Evolutionary conservation across 2,329 filamentous ascomycete genomes (phyloP).

Genomic region (Cytospora paraplurivora): DNA sequence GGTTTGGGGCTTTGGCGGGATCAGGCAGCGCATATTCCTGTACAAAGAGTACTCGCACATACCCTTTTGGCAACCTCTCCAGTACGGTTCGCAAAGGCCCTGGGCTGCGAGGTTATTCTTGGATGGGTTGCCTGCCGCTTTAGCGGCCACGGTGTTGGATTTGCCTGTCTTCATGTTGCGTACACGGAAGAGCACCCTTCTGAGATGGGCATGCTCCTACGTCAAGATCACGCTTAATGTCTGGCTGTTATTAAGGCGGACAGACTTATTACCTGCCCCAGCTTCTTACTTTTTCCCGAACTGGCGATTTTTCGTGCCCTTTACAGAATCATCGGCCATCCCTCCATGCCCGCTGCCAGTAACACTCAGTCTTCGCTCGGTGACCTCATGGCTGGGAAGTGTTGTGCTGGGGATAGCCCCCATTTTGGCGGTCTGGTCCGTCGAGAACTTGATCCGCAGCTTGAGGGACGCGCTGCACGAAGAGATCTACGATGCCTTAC

Average conservation of each 20-base stretch:
- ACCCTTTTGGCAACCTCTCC: constrained; percentile 50
- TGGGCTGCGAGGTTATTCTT: constrained; percentile 40
- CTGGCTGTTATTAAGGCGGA: constrained; percentile 54
- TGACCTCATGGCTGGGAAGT: constrained; percentile 48
- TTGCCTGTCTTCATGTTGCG: constrained; percentile 10
- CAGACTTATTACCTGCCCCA: constrained; percentile 48
- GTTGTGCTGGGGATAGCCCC: constrained; percentile 49
- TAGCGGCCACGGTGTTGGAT: constrained; percentile 36
- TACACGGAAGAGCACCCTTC: constrained; percentile 15
- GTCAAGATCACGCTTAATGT: constrained; percentile 54
- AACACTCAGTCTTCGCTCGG: constrained; percentile 41
- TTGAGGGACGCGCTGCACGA: constrained; percentile 30
- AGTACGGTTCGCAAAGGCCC: constrained; percentile 39
- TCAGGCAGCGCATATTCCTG: constrained; percentile 57
- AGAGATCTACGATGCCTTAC: constrained; percentile 18
- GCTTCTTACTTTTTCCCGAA: constrained; percentile 46
- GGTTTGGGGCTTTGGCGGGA: constrained; percentile 55
- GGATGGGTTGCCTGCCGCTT: constrained; percentile 45
- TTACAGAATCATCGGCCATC: constrained; percentile 54
- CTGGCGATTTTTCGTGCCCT: constrained; percentile 56
- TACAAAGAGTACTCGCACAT: constrained; percentile 53
- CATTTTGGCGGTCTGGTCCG: constrained; percentile 48
- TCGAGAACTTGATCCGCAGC: constrained; percentile 11
- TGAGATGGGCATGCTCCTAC: constrained; percentile 35
- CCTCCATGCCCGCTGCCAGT: constrained; percentile 46